phyloP scores from a whole-genome alignment of 2,329 filamentous ascomycete species.

The Rutstroemia sp. region DNA sequence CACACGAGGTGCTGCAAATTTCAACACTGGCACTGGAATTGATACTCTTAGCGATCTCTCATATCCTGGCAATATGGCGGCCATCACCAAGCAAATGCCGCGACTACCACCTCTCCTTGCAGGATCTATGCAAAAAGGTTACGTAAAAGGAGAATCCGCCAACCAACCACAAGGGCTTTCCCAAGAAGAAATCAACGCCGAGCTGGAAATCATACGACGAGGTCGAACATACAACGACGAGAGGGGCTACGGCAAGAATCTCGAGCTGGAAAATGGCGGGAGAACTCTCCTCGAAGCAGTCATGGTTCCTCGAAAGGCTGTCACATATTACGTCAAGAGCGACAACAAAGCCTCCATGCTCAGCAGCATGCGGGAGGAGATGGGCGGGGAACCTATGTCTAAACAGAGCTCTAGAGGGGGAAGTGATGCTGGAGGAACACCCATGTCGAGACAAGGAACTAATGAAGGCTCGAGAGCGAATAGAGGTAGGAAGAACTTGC shows the following conservation, averaged over 20 bases:
- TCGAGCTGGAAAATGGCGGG: slow-evolving; percentile 26
- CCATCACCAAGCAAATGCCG: slow-evolving; percentile 26
- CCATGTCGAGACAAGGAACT: slow-evolving; percentile 9
- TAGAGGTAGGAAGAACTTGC: too few relatives aligned
- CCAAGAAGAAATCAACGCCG: slow-evolving; percentile 15
- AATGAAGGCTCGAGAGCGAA: background rate
- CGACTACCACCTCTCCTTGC: slow-evolving; percentile 26
- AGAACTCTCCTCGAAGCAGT: slow-evolving; percentile 20
- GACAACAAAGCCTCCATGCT: slow-evolving; percentile 12
- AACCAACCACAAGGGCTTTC: slow-evolving; percentile 14
- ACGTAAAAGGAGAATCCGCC: slow-evolving; percentile 19
- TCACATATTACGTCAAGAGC: slow-evolving; percentile 8
- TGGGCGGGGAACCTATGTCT: slow-evolving; percentile 15
- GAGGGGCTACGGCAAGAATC: slow-evolving; percentile 23
- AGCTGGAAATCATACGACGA: slow-evolving; percentile 26
- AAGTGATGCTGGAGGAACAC: slow-evolving; percentile 4
- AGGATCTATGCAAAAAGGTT: slow-evolving; percentile 19
- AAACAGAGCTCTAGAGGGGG: slow-evolving; percentile 12
- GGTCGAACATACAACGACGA: slow-evolving; percentile 26
- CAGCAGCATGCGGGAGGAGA: slow-evolving; percentile 7
- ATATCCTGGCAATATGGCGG: slow-evolving; percentile 45
- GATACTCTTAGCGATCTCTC: slow-evolving; percentile 54
- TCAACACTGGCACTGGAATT: slow-evolving; percentile 48
- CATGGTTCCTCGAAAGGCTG: slow-evolving; percentile 4
- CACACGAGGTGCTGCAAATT: slow-evolving; percentile 43